Evolutionary conservation across 257 asterid species (phyloP), one percentile per base, ranked within the genome.

Genomic region (Salvia rosmarinus): DNA sequence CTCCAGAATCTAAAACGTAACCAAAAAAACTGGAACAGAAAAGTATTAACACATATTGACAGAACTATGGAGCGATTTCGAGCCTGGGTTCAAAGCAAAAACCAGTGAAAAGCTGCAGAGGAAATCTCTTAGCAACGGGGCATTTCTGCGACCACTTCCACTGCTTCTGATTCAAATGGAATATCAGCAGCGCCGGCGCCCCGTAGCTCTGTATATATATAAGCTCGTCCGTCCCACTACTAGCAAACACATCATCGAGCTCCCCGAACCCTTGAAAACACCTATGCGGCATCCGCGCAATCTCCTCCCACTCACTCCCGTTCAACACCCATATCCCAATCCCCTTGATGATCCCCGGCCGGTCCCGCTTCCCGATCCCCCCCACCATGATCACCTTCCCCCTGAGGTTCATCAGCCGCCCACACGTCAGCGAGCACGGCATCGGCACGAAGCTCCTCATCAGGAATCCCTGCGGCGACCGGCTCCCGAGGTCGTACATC

Each of bases 211-310:
- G 96, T 21, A 92, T 92, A 68, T 94, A 94, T 52, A 94, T 69
- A 32, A 91, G 83, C 50, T 88, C 91, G 43, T 86, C 96, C 2
- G 81, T 84, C 13, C 99, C 97, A 9, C 96, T 83, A 72, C 99
- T 87, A 4, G 96, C 93, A 73, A 94, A 94, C 12, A 94, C 97
- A 35, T 94, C 99, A 50, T 94, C 96, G 19, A 91, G 67, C 82
- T 94, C 99, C 10, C 99, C 99, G 60, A 94, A 94, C 5, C 99
- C 99, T 74, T 94, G 99, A 54, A 91, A 94, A 67, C 46, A 80
- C 78, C 78, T 91, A 8, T 86, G 96, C 0, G 97, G 96, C 96
- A 94, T 86, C 10, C 96, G 86, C 0, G 89, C 83, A 10, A 91
- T 78, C 70, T 91, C 95, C 63, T 82, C 87, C 96, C 96, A 94